Conservation (phyloP, 352 stramenopile species). For the Globisporangium middletonii region DNA sequence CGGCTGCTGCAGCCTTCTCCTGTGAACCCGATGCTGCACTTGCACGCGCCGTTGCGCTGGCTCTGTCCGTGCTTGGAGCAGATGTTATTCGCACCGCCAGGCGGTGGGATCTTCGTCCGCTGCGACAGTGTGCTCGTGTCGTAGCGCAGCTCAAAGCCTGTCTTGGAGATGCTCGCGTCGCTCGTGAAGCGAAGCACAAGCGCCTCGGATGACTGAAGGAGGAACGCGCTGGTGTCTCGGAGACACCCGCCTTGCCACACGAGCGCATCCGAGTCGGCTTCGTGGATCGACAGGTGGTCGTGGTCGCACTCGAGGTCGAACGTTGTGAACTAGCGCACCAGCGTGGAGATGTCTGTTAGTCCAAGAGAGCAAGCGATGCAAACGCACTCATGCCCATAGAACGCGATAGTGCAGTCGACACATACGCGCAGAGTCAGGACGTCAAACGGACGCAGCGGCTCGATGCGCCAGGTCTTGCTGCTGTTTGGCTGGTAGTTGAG, state of each 20-base stretch:
- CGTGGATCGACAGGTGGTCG: conserved; percentile 43
- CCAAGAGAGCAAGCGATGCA: neutral
- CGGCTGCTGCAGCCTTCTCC: conserved; percentile 61
- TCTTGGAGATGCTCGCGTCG: conserved; percentile 32
- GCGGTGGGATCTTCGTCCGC: conserved; percentile 24
- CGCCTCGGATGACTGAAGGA: conserved; percentile 23
- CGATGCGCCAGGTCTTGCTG: conserved; percentile 32
- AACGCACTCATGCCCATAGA: neutral
- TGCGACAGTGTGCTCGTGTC: conserved; percentile 21
- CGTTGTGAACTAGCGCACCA: conserved; percentile 25
- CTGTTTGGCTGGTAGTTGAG: conserved; percentile 29
- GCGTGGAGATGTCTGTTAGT: no score
- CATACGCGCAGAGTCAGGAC: conserved; percentile 24
- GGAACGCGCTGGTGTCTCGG: conserved; percentile 29
- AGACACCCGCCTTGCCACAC: conserved; percentile 56
- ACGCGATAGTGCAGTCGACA: neutral
- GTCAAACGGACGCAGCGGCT: conserved; percentile 14
- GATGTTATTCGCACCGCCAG: conserved; percentile 9
- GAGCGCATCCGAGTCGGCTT: conserved; percentile 13
- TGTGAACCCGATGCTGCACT: conserved; percentile 63
- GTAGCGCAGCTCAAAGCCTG: conserved; percentile 45
- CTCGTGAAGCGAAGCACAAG: conserved; percentile 34
- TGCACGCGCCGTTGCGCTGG: conserved; percentile 29
- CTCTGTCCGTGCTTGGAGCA: conserved; percentile 37
- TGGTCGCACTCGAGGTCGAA: conserved; percentile 74